phyloP scores from a whole-genome alignment of 2,329 filamentous ascomycete genomes.

The Lachnellula arida region DNA sequence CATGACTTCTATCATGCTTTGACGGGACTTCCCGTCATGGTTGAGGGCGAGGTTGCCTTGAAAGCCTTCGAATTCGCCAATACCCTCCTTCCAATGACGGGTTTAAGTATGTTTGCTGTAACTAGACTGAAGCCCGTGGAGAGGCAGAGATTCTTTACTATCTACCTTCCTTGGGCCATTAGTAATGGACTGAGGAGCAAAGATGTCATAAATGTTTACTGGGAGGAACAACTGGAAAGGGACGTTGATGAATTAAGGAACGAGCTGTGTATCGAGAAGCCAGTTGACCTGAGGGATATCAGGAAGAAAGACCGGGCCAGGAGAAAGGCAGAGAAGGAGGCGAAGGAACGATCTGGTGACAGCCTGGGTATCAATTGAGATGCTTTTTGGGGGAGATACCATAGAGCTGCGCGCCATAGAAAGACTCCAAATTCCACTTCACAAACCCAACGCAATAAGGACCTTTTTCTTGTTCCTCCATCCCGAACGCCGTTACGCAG shows the following conservation, averaged over 20 bases:
- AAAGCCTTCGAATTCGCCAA: conserved; percentile 98
- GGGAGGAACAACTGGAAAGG: conserved; percentile 88
- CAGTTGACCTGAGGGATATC: conserved; percentile 78
- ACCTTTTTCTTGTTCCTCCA: not conserved
- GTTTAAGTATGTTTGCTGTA: conserved; percentile 71
- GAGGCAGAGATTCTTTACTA: conserved; percentile 61
- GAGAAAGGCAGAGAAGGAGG: conserved; percentile 60
- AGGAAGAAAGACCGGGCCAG: conserved; percentile 65
- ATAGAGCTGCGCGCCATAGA: not conserved
- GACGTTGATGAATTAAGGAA: conserved; percentile 71
- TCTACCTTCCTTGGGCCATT: conserved; percentile 88
- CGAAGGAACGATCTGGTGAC: conserved; percentile 28
- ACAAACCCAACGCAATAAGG: conserved; percentile 1
- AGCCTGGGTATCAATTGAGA: conserved; percentile 27
- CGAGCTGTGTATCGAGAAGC: conserved; percentile 79
- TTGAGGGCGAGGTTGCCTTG: conserved; percentile 96
- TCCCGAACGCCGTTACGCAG: not conserved
- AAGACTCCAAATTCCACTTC: conserved; percentile 3
- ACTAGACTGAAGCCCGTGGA: conserved; percentile 59
- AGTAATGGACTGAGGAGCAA: conserved; percentile 71
- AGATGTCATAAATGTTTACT: conserved; percentile 93
- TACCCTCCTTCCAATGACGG: conserved; percentile 92
- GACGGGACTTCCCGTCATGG: conserved; percentile 81
- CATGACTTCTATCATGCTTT: conserved; percentile 98
- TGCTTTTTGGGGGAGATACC: not conserved